Evolutionary conservation across 2,329 filamentous ascomycete species (phyloP).

Genomic region (Daldinia sp.): DNA sequence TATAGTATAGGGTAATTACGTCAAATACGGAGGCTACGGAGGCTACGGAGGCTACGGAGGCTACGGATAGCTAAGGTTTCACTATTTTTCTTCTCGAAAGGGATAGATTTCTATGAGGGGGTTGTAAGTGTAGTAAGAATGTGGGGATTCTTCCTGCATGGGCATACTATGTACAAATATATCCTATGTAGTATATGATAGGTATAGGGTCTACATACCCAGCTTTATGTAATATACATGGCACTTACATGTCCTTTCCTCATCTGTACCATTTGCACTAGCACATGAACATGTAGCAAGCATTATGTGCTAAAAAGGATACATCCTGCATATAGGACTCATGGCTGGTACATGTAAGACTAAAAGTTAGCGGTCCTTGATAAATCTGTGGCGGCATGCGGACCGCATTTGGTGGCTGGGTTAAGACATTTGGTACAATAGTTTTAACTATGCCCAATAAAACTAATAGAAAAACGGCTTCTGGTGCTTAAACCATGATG

Average conservation of each 20-base stretch:
- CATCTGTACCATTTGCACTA: neutral
- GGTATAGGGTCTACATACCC: neutral
- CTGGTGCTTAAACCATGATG: neutral
- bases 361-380: neutral
- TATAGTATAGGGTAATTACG: constrained; percentile 5
- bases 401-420: neutral
- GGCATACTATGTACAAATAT: neutral
- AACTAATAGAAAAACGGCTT: neutral
- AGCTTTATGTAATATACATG: neutral
- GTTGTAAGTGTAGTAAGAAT: neutral
- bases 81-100: constrained; percentile 1
- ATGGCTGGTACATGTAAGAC: neutral
- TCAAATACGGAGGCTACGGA: constrained; percentile 4
- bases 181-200: too few relatives aligned
- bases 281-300: neutral
- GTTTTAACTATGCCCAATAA: neutral
- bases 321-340: neutral
- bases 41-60: too few relatives aligned
- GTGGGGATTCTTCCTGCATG: neutral
- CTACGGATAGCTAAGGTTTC: constrained; percentile 4
- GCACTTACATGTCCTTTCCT: neutral
- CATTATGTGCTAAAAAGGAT: neutral
- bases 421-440: neutral
- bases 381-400: neutral
- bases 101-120: neutral